A percentile compares a stretch with the other conserved stretches of the same genome.
Conservation (phyloP, 1,284 basidiomycete species). For the Ceratobasidium sp. region DNA sequence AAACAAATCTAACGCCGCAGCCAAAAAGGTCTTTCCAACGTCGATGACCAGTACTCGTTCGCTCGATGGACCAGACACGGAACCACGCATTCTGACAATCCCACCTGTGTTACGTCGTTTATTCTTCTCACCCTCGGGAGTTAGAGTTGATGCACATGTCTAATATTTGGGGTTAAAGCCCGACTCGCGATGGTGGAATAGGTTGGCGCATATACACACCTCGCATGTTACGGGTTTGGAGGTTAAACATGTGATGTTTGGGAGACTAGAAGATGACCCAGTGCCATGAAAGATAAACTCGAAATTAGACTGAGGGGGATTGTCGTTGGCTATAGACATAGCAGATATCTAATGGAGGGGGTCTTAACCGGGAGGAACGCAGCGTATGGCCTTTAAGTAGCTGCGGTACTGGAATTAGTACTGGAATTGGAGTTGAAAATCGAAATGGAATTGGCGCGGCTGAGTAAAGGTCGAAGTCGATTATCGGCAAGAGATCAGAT, state of each 20-base stretch:
- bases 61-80: slow-evolving; percentile 64
- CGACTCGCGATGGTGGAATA: background rate
- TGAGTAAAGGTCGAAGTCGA: background rate
- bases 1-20: slow-evolving; percentile 82
- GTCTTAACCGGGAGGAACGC: background rate
- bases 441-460: slow-evolving; percentile 7
- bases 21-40: slow-evolving; percentile 83
- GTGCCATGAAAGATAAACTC: slow-evolving; percentile 82
- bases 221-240: slow-evolving; percentile 11
- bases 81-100: slow-evolving; percentile 63
- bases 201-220: background rate
- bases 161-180: slow-evolving; percentile 59
- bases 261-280: slow-evolving; percentile 78
- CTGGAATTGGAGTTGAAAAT: slow-evolving; percentile 23
- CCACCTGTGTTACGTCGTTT: slow-evolving; percentile 80
- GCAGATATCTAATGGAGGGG: background rate
- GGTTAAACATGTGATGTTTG: slow-evolving; percentile 75
- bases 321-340: background rate
- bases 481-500: slow-evolving; percentile 2
- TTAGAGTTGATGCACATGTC: slow-evolving; percentile 76
- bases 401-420: slow-evolving; percentile 11
- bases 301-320: slow-evolving; percentile 6
- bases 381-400: background rate
- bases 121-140: slow-evolving; percentile 77
- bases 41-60: slow-evolving; percentile 79